These are phyloP conservation scores for Agapanthus africanus DNA, from an alignment of 106 monocot genomes.

Conservation along the genomic window DNA sequence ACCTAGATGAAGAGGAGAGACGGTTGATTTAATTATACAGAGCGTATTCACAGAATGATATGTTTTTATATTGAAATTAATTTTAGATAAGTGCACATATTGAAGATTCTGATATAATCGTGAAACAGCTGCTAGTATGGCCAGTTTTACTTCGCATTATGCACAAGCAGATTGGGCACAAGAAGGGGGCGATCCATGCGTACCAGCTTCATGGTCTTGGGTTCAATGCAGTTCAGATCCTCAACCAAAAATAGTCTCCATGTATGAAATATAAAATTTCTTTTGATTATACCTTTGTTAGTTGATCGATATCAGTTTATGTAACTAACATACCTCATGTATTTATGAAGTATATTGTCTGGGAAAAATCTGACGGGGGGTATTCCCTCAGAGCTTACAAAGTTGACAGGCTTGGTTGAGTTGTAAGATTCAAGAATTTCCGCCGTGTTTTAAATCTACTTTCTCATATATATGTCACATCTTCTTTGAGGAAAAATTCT, in stretches of 20 bases:
- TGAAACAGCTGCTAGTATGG: slow-evolving; percentile 41
- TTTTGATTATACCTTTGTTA: background rate
- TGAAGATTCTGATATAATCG: slow-evolving; percentile 10
- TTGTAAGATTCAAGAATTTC: slow-evolving; percentile 45
- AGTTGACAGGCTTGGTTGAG: slow-evolving; percentile 63
- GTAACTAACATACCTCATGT: background rate
- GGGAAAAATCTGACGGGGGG: slow-evolving; percentile 66
- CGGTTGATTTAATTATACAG: too few relatives aligned
- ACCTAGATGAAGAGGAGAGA: too few relatives aligned
- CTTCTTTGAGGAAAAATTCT: background rate
- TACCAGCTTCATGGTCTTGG: slow-evolving; percentile 90
- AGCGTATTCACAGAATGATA: too few relatives aligned
- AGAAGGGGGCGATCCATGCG: slow-evolving; percentile 95
- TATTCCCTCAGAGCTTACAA: slow-evolving; percentile 69
- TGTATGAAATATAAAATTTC: slow-evolving; percentile 32
- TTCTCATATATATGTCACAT: background rate
- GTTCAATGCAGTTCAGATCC: slow-evolving; percentile 73
- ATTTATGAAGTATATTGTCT: slow-evolving; percentile 50
- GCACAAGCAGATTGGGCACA: slow-evolving; percentile 64
- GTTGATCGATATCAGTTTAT: background rate
- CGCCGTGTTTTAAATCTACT: background rate
- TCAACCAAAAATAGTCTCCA: slow-evolving; percentile 57
- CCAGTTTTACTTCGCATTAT: slow-evolving; percentile 54
- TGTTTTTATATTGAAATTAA: too few relatives aligned
- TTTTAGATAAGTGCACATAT: too few relatives aligned